phyloP scores from a whole-genome alignment of 2,329 filamentous ascomycete genomes.

The Furcasterigmium furcatum region DNA sequence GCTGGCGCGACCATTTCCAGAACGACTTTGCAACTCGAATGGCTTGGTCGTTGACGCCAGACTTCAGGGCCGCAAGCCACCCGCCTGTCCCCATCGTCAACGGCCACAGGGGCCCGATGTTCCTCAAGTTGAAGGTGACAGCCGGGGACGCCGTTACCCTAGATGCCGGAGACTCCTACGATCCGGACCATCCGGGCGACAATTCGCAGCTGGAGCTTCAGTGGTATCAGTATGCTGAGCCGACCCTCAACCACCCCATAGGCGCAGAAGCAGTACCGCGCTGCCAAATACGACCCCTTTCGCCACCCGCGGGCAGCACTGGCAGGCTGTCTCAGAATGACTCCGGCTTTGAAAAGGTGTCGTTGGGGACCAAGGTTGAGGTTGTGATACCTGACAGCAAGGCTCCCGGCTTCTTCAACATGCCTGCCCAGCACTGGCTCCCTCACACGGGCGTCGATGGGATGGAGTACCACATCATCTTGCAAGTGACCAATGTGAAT shows the following conservation, averaged over 20 bases:
- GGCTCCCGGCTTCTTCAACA: background rate
- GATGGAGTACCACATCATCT: background rate
- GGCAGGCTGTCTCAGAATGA: background rate
- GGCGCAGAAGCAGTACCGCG: background rate
- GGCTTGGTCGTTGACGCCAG: background rate
- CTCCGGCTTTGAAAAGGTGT: background rate
- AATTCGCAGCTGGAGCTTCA: background rate
- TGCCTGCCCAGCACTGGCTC: background rate
- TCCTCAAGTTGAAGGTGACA: background rate
- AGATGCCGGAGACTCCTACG: background rate
- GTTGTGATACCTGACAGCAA: background rate
- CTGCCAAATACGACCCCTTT: background rate
- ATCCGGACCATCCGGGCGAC: background rate
- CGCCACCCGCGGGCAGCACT: background rate
- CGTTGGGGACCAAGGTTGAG: background rate
- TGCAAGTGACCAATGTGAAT: background rate
- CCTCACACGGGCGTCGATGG: background rate
- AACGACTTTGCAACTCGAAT: slow-evolving; percentile 3
- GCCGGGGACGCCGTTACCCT: background rate
- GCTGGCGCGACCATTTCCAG: slow-evolving; percentile 3
- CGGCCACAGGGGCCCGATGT: background rate
- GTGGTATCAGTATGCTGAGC: slow-evolving; percentile 3
- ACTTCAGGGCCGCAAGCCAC: background rate
- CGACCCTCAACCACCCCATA: background rate
- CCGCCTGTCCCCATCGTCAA: slow-evolving; percentile 1